Conservation (phyloP, 1,284 basidiomycete genomes). For the Lentinula novae-zelandiae region DNA sequence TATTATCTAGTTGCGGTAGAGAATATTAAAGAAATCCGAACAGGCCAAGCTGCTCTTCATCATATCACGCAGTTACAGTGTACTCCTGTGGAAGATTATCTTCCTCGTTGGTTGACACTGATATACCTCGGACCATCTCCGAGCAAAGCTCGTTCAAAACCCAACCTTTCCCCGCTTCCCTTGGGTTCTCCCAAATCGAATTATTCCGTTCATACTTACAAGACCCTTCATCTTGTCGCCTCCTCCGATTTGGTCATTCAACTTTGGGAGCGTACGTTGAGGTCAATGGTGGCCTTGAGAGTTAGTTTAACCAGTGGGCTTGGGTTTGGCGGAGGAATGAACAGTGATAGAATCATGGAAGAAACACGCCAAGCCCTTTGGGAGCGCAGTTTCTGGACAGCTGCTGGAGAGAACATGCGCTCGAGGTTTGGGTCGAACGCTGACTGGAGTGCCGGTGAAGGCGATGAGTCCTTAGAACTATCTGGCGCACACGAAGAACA, state of each 20-base stretch:
- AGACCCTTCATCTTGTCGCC: constrained; percentile 88
- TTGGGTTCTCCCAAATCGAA: constrained; percentile 5
- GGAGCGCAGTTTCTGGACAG: constrained; percentile 82
- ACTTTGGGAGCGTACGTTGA: constrained; percentile 65
- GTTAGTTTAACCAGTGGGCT: constrained; percentile 66
- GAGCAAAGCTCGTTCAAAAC: neutral
- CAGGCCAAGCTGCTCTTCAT: constrained; percentile 71
- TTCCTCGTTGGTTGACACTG: constrained; percentile 75
- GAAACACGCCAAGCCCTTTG: constrained; percentile 71
- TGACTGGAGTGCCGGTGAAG: neutral
- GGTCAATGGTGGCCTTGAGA: constrained; percentile 57
- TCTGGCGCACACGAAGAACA: constrained; percentile 38
- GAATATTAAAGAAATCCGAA: constrained; percentile 88
- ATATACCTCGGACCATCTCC: constrained; percentile 41
- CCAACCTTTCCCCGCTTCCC: neutral
- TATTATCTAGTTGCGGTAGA: constrained; percentile 73
- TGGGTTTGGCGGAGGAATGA: constrained; percentile 27
- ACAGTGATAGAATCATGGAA: constrained; percentile 13
- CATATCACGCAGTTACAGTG: constrained; percentile 67
- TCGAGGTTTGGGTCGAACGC: neutral
- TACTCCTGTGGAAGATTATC: constrained; percentile 57
- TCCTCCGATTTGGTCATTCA: constrained; percentile 64
- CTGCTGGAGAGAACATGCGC: constrained; percentile 44
- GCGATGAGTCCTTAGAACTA: neutral
- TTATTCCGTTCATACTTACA: constrained; percentile 76